Conservation (phyloP, 331 rosid species). For the Phaseolus coccineus region DNA sequence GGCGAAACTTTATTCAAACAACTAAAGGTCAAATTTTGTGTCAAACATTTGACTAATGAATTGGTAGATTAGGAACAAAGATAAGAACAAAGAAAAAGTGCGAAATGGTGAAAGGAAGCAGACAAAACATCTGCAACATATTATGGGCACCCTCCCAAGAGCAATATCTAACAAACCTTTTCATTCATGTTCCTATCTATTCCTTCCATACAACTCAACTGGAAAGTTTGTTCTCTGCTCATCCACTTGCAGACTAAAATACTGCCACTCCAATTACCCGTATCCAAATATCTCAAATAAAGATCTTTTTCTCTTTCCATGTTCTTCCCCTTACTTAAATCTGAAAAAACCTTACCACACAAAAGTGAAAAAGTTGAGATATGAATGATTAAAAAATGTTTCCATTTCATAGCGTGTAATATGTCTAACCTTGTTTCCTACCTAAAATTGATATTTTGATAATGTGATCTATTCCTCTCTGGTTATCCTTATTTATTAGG, state of each 20-base stretch:
- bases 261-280: conserved; percentile 22
- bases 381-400: not conserved
- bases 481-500: not conserved
- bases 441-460: not conserved
- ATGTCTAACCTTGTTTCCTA: not conserved
- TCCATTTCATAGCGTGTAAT: not conserved
- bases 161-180: not conserved
- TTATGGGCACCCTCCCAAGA: conserved; percentile 30
- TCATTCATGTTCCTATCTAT: not conserved
- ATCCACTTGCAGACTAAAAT: not conserved
- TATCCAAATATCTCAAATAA: not conserved
- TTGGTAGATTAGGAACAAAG: not conserved
- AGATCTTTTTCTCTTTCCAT: not conserved
- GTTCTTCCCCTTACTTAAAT: not conserved
- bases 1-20: not conserved
- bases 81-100: conserved; percentile 13
- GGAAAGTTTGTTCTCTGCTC: not conserved
- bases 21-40: not conserved
- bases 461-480: not conserved
- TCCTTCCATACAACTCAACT: conserved; percentile 17
- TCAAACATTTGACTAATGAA: conserved; percentile 12
- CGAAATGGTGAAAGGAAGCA: not conserved
- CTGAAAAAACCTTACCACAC: not conserved
- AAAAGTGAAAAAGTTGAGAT: not conserved
- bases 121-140: conserved; percentile 36